Evolutionary conservation across 2,329 filamentous ascomycete species (phyloP), one percentile per base, ranked within the genome.

Genomic region (Pseudomassariella vexata): DNA sequence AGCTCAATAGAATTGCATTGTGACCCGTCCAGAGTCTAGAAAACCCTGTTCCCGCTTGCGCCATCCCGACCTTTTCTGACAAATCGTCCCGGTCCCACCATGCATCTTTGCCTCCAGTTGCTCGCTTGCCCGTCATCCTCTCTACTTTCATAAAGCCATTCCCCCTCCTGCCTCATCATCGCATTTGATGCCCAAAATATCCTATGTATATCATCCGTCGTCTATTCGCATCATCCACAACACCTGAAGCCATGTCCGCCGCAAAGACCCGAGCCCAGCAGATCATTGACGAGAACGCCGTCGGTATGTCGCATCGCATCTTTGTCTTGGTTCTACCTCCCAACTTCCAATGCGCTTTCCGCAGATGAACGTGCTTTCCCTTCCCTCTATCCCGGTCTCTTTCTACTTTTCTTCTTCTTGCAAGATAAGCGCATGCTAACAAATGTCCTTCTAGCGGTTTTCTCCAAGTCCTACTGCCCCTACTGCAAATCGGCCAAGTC

Each of bases 401-500:
- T 6, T 10, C 11, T 1, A 5, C 24, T 46, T 40, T 44, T 23
- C 21, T 36, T 26, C 24, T 26, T 9, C 7, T 26, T 26, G 8
- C 14, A 14, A 8, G 8, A 15, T 8, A 26, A 14, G n/a, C n/a
- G n/a, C n/a, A 34, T 27, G 30, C 36, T 27, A 14, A 24, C 24
- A 7, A 25, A 16, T 12, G 15, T 24, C 19, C 12, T 28, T 12
- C 15, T 30, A 85, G 85, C 92, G 51, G 85, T 98, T 58, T 98
- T 98, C 75, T 89, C 83, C 65, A 98, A 98, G 71, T 86, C 82
- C 11, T 95, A 87, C 69, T 98, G 92, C 76, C 88, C 89, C 9
- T 94, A 94, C 76, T 96, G 90, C 74, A 72, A 65, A 37, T 70
- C 79, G 38, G 79, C 82, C 48, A 96, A 96, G 79, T 53, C 70